These are phyloP conservation scores for Datura wrightii DNA, from an alignment of 257 asterid genomes.

Conservation along the genomic window DNA sequence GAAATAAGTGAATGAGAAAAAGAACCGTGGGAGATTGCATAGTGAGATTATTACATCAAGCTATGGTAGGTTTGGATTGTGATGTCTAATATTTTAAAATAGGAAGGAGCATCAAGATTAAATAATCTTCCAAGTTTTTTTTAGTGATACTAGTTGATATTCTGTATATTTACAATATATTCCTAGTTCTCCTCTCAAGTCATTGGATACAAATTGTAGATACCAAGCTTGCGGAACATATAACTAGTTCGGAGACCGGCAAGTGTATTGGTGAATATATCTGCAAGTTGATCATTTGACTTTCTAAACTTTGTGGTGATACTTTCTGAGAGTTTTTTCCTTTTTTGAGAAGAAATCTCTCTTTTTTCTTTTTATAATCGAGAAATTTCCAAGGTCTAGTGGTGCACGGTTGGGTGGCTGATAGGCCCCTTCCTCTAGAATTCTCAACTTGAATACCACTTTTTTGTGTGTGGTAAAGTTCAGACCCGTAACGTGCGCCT, in stretches of 20 bases:
- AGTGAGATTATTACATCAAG: neutral
- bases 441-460: too few species aligned
- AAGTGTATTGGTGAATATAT: neutral
- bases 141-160: neutral
- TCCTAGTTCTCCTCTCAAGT: too few species aligned
- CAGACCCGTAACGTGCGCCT: too few species aligned
- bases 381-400: too few species aligned
- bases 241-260: neutral
- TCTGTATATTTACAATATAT: neutral
- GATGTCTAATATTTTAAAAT: neutral
- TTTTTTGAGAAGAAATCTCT: too few species aligned
- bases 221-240: neutral
- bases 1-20: neutral
- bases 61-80: neutral
- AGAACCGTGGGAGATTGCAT: neutral
- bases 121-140: neutral
- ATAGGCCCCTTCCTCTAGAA: too few species aligned
- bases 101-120: neutral
- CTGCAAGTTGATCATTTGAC: too few species aligned
- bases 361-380: neutral
- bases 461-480: too few species aligned
- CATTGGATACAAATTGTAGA: neutral
- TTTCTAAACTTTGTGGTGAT: neutral
- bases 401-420: too few species aligned
- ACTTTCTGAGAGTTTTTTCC: neutral